Evolutionary conservation across 2,329 filamentous ascomycete species (phyloP), one percentile per base, ranked within the genome.

Genomic region (Trichophaea hybrida): DNA sequence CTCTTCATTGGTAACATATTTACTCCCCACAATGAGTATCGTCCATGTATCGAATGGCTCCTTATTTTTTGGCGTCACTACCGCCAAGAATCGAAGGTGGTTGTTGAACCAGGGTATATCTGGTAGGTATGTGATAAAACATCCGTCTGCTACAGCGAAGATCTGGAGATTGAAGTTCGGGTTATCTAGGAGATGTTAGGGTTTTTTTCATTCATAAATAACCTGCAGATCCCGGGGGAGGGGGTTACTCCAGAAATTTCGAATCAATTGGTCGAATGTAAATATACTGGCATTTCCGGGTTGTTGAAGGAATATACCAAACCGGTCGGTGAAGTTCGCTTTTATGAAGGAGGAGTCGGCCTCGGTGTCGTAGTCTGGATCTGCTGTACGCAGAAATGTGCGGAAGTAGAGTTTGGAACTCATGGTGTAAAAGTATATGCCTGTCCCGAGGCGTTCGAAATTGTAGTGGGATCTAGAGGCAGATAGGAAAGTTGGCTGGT

Each of bases 241-340:
- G 24, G 24, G 24, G 24, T 24, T 43, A 43, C 38, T 15, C 10
- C 15, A 43, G 15, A 43, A 43, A 12, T 43, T 43, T 15, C 10
- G 38, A 12, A 43, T 12, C 15, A 43, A 12, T 15, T 43, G 1
- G 15, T 43, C 38, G 15, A 43, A 43, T 43, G 38, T 43, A 15
- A 43, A 43, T 12, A 43, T 43, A 12, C 3, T 15, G 10, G 38
- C 38, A 51, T 57, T 57, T 8, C 32, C 24, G 51, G 15, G 38
- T 40, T 32, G 13, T 32, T 57, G 54, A 13, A 57, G 54, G 10
- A 12, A 57, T 52, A 12, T 13, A 48, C 54, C 54, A 5, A 57
- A 57, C 38, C 10, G 51, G 32, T 57, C 54, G 12, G 34, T 57
- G 32, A 57, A 57, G 40, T 57, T 51, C 15, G 10, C 35, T n/a